Conservation (phyloP, 306 rosid species). For the Acacia melanoxylon region DNA sequence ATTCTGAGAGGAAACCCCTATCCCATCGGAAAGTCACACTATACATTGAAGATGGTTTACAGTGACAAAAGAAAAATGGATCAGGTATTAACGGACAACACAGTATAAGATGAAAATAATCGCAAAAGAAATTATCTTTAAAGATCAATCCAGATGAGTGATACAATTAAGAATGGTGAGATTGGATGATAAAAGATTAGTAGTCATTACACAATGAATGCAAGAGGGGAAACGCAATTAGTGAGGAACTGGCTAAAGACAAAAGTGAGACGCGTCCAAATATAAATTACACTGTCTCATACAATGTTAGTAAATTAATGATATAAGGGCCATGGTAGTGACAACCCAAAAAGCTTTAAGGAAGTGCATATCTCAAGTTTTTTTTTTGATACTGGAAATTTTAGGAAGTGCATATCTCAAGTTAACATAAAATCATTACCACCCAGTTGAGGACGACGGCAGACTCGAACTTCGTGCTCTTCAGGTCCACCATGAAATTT, state of each 20-base stretch:
- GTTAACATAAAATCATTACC: constrained; percentile 60
- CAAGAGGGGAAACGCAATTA: constrained; percentile 21
- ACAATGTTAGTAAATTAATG: constrained; percentile 34
- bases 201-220: constrained; percentile 24
- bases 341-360: constrained; percentile 20
- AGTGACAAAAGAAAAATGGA: neutral
- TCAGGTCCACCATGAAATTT: constrained; percentile 56
- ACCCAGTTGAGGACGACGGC: constrained; percentile 55
- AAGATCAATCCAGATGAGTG: neutral
- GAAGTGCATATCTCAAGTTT: constrained; percentile 40
- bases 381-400: no score
- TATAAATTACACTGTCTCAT: constrained; percentile 22
- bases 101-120: neutral
- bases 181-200: neutral
- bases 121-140: neutral
- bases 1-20: neutral
- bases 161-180: constrained; percentile 14
- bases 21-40: neutral
- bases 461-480: constrained; percentile 66
- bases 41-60: neutral
- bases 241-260: constrained; percentile 12
- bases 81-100: neutral
- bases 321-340: constrained; percentile 29
- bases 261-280: constrained; percentile 24
- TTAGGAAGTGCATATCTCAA: constrained; percentile 32